phyloP scores from a whole-genome alignment of 495 filamentous ascomycete species.

The Achaetomiella virescens region DNA sequence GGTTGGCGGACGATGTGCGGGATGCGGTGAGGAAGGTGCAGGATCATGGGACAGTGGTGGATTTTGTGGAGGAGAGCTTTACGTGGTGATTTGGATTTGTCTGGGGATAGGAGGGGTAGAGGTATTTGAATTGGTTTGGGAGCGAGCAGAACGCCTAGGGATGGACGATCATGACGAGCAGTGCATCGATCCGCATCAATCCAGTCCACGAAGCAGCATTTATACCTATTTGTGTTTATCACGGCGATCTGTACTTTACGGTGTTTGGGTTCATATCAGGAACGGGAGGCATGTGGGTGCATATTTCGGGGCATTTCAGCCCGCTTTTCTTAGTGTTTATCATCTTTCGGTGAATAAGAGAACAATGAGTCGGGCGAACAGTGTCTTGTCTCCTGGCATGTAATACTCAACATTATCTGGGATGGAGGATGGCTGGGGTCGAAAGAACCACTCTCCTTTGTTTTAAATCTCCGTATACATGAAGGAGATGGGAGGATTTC shows the following conservation, averaged over 20 bases:
- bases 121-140: neutral
- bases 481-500: no score
- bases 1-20: conserved; percentile 77
- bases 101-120: no score
- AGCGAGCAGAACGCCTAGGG: neutral
- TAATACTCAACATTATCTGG: no score
- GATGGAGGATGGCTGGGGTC: no score
- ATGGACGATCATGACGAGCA: neutral
- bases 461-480: no score
- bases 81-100: conserved; percentile 56
- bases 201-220: neutral
- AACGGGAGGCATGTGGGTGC: neutral
- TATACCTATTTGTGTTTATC: neutral
- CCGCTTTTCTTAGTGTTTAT: neutral
- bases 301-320: neutral
- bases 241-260: neutral
- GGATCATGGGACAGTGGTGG: conserved; percentile 53
- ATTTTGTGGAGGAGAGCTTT: conserved; percentile 85
- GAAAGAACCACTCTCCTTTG: no score
- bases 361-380: no score
- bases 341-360: no score
- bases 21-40: conserved; percentile 63
- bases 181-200: neutral
- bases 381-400: no score
- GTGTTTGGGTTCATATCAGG: neutral